Conservation (phyloP, 1,139 yeast species). For the Arxiozyma heterogenica region DNA sequence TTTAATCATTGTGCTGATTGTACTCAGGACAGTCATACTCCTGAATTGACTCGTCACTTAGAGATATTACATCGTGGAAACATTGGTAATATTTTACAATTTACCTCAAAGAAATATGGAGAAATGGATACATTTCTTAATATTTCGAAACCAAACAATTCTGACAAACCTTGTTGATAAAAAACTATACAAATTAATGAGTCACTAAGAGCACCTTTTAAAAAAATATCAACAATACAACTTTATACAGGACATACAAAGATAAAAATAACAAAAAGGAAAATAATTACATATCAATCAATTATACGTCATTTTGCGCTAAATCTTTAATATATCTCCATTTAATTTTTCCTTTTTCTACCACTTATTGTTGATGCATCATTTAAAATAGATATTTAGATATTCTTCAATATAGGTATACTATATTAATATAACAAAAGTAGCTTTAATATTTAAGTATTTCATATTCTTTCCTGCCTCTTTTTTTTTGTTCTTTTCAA, state of each 20-base stretch:
- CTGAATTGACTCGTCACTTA: not conserved
- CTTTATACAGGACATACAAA: not conserved
- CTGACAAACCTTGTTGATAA: not conserved
- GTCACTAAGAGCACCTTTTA: not conserved
- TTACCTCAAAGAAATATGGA: constrained; percentile 4
- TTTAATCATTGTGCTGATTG: too few relatives aligned
- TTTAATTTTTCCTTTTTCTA: not conserved
- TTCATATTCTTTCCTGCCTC: not conserved
- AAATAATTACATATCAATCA: not conserved
- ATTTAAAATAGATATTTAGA: too few relatives aligned
- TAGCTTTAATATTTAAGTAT: too few relatives aligned
- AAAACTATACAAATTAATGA: not conserved
- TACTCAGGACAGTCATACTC: not conserved
- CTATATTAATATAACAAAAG: not conserved
- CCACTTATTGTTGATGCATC: not conserved
- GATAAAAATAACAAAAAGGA: too few relatives aligned
- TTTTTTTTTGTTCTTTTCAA: not conserved
- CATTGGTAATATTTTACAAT: constrained; percentile 2
- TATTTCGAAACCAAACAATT: not conserved
- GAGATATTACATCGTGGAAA: constrained; percentile 2
- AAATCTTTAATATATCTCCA: not conserved
- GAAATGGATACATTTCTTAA: constrained; percentile 1
- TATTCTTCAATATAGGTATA: too few relatives aligned
- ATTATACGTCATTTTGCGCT: too few relatives aligned
- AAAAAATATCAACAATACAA: not conserved